Conservation (phyloP, 805 yeast species). For the Saccharomycopsis fermentans region DNA sequence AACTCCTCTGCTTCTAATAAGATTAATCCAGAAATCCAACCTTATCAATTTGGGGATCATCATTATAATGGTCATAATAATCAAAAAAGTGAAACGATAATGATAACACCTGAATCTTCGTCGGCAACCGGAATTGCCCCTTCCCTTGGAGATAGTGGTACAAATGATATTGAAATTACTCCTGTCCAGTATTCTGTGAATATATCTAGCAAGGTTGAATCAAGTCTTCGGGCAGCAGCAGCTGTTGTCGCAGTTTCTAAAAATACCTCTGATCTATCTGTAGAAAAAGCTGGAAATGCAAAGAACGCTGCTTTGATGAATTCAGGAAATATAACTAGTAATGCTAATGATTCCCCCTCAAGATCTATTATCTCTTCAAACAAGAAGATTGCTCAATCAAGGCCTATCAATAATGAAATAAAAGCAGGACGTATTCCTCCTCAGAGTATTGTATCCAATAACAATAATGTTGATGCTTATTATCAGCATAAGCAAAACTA, state of each 20-base stretch:
- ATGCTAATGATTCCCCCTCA: background rate
- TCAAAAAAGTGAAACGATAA: background rate
- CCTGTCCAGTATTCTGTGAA: background rate
- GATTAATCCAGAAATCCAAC: background rate
- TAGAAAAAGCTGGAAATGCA: background rate
- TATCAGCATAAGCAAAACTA: background rate
- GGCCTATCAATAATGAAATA: background rate
- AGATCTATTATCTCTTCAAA: background rate
- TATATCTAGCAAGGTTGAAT: background rate
- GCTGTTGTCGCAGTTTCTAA: background rate
- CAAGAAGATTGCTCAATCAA: background rate
- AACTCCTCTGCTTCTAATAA: background rate
- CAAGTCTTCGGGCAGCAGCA: background rate
- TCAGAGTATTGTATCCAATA: background rate
- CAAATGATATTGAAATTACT: background rate
- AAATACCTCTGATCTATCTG: background rate
- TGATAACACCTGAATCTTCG: background rate
- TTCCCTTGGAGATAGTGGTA: background rate
- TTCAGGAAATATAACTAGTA: background rate
- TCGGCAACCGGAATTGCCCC: background rate
- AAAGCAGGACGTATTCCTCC: background rate
- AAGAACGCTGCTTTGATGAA: background rate
- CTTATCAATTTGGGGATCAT: background rate
- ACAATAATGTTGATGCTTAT: background rate
- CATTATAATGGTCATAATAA: background rate